Conservation (phyloP, 805 yeast genomes). For the Saccharomycopsis babjevae region DNA sequence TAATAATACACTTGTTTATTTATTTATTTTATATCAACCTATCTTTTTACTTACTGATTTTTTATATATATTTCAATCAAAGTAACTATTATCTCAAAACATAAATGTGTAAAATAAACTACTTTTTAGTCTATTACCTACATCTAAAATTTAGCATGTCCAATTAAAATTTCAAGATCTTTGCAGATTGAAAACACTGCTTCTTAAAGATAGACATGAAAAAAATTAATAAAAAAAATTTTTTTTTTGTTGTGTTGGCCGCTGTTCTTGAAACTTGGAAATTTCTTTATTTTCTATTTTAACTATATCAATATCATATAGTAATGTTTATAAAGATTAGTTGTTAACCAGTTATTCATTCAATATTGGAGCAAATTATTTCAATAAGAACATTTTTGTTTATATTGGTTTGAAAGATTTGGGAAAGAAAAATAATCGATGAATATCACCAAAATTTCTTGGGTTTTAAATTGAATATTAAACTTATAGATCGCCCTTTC, state of each 20-base stretch:
- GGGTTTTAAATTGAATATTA: too few species aligned
- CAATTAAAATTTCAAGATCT: background rate
- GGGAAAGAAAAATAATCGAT: too few species aligned
- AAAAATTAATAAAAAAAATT: background rate
- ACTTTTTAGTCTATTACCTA: background rate
- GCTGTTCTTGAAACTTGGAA: background rate
- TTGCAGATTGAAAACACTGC: background rate
- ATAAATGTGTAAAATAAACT: background rate
- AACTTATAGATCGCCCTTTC: too few species aligned
- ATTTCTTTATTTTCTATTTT: background rate
- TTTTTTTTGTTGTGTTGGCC: background rate
- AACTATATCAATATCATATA: background rate
- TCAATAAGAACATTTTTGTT: too few species aligned
- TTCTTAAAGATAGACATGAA: background rate
- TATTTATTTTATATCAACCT: slow-evolving; percentile 1
- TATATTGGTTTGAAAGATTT: too few species aligned
- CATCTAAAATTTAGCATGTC: background rate
- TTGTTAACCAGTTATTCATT: too few species aligned
- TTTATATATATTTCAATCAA: background rate
- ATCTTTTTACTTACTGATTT: background rate
- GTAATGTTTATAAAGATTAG: too few species aligned
- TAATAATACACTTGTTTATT: slow-evolving; percentile 2
- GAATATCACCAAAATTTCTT: too few species aligned
- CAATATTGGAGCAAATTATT: too few species aligned
- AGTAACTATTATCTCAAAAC: background rate